Evolutionary conservation across 805 yeast genomes (phyloP).

Genomic region (Ogataea pignaliae): DNA sequence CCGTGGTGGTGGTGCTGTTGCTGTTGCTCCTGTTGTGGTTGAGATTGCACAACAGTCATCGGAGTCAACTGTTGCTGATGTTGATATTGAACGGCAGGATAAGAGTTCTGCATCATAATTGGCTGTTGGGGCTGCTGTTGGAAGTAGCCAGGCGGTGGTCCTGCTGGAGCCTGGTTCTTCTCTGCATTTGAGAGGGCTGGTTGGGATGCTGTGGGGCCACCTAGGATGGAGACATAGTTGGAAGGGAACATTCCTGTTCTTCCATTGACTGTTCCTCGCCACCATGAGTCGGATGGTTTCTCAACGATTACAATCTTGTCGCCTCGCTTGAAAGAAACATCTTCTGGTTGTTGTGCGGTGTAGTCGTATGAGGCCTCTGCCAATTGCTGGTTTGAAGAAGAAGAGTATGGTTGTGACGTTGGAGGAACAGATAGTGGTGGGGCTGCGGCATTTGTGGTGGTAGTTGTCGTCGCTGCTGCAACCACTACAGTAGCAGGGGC

Average conservation of each 20-base stretch:
- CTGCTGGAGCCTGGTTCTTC: neutral
- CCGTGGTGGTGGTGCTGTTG: constrained; percentile 15
- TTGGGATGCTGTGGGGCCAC: constrained; percentile 11
- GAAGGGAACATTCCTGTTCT: constrained; percentile 83
- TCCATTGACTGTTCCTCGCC: constrained; percentile 67
- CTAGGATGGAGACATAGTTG: constrained; percentile 60
- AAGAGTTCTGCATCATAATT: neutral
- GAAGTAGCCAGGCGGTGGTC: constrained; percentile 11
- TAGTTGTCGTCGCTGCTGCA: constrained; percentile 1
- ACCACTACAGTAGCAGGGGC: constrained; percentile 25
- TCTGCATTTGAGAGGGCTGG: constrained; percentile 5
- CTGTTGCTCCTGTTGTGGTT: constrained; percentile 15
- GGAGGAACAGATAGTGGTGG: constrained; percentile 6
- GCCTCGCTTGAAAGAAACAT: constrained; percentile 59
- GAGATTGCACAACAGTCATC: constrained; percentile 16
- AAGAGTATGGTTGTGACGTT: neutral
- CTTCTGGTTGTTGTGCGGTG: constrained; percentile 70
- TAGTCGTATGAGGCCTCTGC: constrained; percentile 75
- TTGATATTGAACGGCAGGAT: neutral
- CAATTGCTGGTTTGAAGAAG: constrained; percentile 28
- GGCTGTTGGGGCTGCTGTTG: constrained; percentile 20
- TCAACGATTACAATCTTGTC: constrained; percentile 68
- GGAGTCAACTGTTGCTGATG: constrained; percentile 20
- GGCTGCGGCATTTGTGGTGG: constrained; percentile 4
- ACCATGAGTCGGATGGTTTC: constrained; percentile 83